Conservation (phyloP, 2,329 filamentous ascomycete species). For the Rachicladosporium sp. region DNA sequence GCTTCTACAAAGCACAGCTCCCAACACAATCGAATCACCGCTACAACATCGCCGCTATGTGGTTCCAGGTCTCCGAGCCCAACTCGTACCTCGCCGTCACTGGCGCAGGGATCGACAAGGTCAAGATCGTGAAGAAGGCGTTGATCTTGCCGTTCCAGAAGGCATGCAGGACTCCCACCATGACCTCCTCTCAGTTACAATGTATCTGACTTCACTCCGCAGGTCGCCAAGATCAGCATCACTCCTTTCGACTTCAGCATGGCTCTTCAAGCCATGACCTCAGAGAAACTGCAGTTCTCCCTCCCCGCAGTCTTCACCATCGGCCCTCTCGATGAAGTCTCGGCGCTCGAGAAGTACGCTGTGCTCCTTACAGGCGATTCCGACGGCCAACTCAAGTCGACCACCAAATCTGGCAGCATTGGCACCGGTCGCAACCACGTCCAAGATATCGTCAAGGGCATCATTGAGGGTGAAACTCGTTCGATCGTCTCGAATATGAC, state of each 20-base stretch:
- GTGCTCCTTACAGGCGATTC: constrained; percentile 59
- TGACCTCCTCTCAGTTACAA: too few species aligned
- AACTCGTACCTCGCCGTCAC: constrained; percentile 74
- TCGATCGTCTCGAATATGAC: constrained; percentile 77
- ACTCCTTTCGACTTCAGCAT: constrained; percentile 68
- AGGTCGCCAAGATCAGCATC: constrained; percentile 19
- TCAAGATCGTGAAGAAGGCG: constrained; percentile 68
- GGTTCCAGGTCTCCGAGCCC: constrained; percentile 51
- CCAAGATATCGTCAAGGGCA: constrained; percentile 75
- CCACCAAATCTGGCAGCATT: constrained; percentile 24
- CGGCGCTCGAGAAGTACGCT: constrained; percentile 68
- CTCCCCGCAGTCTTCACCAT: constrained; percentile 79
- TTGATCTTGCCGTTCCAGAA: constrained; percentile 62
- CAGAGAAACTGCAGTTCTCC: constrained; percentile 73
- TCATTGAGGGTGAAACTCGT: constrained; percentile 79
- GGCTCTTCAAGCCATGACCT: constrained; percentile 76
- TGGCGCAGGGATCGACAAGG: constrained; percentile 59
- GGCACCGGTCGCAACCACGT: constrained; percentile 50
- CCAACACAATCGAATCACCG: not conserved
- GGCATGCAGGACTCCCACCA: constrained; percentile 1
- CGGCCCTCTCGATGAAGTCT: constrained; percentile 59
- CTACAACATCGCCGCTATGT: constrained; percentile 14
- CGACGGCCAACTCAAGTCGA: constrained; percentile 28
- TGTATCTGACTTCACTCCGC: too few species aligned
- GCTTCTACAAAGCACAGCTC: not conserved